Percentiles rank a stretch among this genome's conserved stretches.
phyloP scores from a whole-genome alignment of 2,329 filamentous ascomycete species.

The Ceratocystiopsis sp. region DNA sequence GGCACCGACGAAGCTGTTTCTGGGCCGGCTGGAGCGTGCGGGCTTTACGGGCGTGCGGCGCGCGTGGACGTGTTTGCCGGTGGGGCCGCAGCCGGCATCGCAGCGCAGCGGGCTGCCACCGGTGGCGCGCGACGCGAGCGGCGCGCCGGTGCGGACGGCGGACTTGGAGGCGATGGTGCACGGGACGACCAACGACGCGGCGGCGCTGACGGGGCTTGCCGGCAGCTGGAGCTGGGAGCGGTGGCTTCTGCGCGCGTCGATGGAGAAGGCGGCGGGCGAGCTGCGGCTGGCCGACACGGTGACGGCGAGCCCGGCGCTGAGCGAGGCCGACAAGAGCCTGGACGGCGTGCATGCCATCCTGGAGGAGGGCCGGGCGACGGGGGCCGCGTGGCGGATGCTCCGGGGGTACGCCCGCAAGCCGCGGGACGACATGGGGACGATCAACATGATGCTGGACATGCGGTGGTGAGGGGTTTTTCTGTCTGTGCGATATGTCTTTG shows the following conservation, averaged over 20 bases:
- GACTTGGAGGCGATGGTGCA: slow-evolving; percentile 44
- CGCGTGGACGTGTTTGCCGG: slow-evolving; percentile 76
- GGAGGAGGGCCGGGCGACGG: slow-evolving; percentile 43
- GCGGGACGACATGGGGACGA: slow-evolving; percentile 19
- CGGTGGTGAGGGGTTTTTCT: neutral
- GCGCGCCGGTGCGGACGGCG: slow-evolving; percentile 25
- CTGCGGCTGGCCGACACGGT: slow-evolving; percentile 35
- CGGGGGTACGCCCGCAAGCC: slow-evolving; percentile 50
- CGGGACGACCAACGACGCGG: slow-evolving; percentile 56
- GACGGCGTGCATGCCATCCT: slow-evolving; percentile 43
- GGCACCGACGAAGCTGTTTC: slow-evolving; percentile 62
- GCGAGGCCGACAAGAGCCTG: slow-evolving; percentile 40
- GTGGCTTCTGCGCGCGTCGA: slow-evolving; percentile 78
- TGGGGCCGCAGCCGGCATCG: slow-evolving; percentile 38
- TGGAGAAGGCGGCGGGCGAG: slow-evolving; percentile 61
- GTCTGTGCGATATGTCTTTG: too few species aligned
- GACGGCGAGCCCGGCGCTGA: slow-evolving; percentile 31
- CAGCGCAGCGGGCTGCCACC: slow-evolving; percentile 16
- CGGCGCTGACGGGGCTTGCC: slow-evolving; percentile 62
- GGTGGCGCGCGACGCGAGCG: slow-evolving; percentile 15
- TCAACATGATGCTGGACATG: slow-evolving; percentile 17
- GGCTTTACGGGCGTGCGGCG: slow-evolving; percentile 71
- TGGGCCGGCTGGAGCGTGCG: slow-evolving; percentile 53
- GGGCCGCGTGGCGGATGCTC: slow-evolving; percentile 43
- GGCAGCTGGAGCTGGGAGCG: slow-evolving; percentile 91